Evolutionary conservation across 495 filamentous ascomycete genomes (phyloP), one percentile per base, ranked within the genome.

Genomic region (Aspergillus olivimuriae): DNA sequence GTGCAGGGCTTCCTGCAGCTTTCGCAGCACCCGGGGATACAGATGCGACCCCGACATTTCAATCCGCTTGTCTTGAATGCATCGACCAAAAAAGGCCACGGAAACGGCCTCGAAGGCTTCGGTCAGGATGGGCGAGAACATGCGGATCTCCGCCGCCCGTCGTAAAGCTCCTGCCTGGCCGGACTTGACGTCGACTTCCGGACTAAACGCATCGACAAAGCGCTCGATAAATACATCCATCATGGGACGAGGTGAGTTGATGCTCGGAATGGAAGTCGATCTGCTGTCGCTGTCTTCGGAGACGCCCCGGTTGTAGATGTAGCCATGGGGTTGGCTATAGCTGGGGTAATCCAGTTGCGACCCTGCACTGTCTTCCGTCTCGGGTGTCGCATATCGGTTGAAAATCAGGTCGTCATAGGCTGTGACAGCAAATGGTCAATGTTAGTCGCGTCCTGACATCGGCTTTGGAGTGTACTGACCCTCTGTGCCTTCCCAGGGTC

Each of bases 131-230:
- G 68, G 68, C 0, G 65, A 69, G 19, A 69, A 70, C 65, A 70
- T 70, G 37, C 68, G 65, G 38, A 70, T 69, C 16, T 51, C 56
- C 0, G 68, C 68, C 4, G 66, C 68, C 12, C 63, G 62, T 18
- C 68, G 60, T 14, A 70, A 40, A 5, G 68, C 68, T 22, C 66
- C 68, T 6, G 68, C 66, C 17, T 60, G 58, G 5, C 68, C 68
- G 7, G 61, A 56, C 23, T 66, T 69, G 6, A 49, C 39, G 19
- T 69, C 61, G 6, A 70, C 66, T 30, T 69, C 54, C 0, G 68
- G 68, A 39, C 65, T 68, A 19, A 72, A 72, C 6, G 68, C 68
- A 39, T 72, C 68, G 1, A 72, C 60, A 20, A 72, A 72, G 2
- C 68, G 63, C 44, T 70, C 63, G 9, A 72, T 62, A 34, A 66